Evolutionary conservation across 1,284 basidiomycete species (phyloP), one percentile per base, ranked within the genome.

Genomic region (Microbotryum intermedium): DNA sequence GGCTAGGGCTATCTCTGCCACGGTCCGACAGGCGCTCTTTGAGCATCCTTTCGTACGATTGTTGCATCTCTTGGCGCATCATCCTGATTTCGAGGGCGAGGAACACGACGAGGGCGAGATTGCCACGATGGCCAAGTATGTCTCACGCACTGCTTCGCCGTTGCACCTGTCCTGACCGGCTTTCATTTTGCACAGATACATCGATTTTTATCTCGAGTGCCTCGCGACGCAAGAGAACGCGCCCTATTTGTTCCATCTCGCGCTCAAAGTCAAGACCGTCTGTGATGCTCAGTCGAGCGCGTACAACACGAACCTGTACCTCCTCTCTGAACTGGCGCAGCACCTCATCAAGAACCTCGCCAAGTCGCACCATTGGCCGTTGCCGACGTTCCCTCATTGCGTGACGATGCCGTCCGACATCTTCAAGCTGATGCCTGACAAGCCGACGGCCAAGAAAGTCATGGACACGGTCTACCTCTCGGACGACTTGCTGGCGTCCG

Each of bases 311-410:
- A 88, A 89, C 71, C 78, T 99, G 30, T 97, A 95, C 72, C 81
- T 84, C n/a, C 78, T 90, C 52, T 85, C 85, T 65, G 95, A 98
- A 71, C 78, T 98, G 6, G 85, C 92, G 0, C 88, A 95, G 74
- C 82, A 90, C 64, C 77, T 95, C 42, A 87, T 97, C 73, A 87
- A 85, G 70, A 76, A 78, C 1, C 80, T 82, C 23, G 85, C 88
- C 0, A 80, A 83, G 39, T 66, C 76, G 4, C 81, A 86, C 53
- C 80, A 80, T 4, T 97, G 93, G 90, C 81, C 80, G 3, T 76
- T 97, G 8, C 30, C 56, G 28, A 85, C 83, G 25, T 90, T 88
- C 73, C 89, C 89, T 0, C 88, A 85, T 28, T 86, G 86, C 71
- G 77, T 94, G 39, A 82, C 82, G 65, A 74, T 97, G 28, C 92